Conservation (phyloP, 352 stramenopile species). For the Globisporangium sylvaticum region DNA sequence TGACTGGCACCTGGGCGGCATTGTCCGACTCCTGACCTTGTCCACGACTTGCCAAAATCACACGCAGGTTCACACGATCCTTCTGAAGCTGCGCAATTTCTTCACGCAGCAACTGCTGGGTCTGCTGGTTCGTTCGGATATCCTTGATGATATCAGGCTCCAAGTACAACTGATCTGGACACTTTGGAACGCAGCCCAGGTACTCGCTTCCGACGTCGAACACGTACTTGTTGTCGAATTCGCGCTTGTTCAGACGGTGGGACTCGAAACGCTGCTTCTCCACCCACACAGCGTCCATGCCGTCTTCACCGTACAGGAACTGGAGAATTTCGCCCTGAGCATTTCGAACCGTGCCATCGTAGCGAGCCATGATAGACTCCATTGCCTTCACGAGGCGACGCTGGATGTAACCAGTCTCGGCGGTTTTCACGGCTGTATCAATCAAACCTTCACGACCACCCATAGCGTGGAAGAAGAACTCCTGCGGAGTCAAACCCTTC, state of each 20-base stretch:
- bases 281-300: conserved; percentile 99
- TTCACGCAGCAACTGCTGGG: conserved; percentile 91
- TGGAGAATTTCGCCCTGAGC: conserved; percentile 85
- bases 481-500: conserved; percentile 89
- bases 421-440: conserved; percentile 99
- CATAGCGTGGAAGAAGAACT: conserved; percentile 99
- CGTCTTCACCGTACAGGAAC: conserved; percentile 95
- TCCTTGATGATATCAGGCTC: conserved; percentile 86
- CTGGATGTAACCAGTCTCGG: conserved; percentile 99
- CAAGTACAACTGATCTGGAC: conserved; percentile 82
- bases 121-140: conserved; percentile 92
- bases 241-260: conserved; percentile 84
- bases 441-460: conserved; percentile 98
- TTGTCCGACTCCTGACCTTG: conserved; percentile 92
- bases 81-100: conserved; percentile 93
- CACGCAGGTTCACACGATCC: conserved; percentile 92
- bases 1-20: conserved; percentile 89
- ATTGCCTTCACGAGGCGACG: conserved; percentile 99
- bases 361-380: conserved; percentile 98
- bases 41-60: conserved; percentile 95
- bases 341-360: conserved; percentile 99
- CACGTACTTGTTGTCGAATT: conserved; percentile 94
- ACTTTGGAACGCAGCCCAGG: conserved; percentile 88
- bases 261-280: conserved; percentile 96
- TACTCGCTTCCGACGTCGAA: conserved; percentile 91